These are phyloP conservation scores for Neurospora sp. DNA, from an alignment of 495 filamentous ascomycete species.

Conservation along the genomic window DNA sequence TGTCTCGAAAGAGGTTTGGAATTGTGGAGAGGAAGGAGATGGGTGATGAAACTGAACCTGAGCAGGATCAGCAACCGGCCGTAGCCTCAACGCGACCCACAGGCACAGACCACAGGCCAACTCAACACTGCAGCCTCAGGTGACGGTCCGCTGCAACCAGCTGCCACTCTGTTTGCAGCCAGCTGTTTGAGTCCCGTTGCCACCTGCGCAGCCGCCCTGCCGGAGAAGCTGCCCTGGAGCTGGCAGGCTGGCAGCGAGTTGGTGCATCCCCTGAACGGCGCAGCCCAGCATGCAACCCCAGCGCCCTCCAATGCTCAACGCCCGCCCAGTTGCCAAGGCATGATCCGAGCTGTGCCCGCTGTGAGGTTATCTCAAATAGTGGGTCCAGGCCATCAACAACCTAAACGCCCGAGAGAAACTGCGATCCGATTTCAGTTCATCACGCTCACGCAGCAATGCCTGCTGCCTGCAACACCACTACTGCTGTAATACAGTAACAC, in stretches of 20 bases:
- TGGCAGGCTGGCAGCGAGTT: not conserved
- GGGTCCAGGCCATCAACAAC: not conserved
- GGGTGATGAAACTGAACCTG: slow-evolving; percentile 20
- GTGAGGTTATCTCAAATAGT: not conserved
- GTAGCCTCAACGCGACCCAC: slow-evolving; percentile 11
- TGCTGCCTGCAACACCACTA: not conserved
- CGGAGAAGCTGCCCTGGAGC: not conserved
- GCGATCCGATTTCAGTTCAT: not conserved
- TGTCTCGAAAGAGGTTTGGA: slow-evolving; percentile 22
- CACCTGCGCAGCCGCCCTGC: not conserved
- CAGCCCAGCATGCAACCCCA: not conserved
- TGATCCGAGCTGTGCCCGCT: not conserved
- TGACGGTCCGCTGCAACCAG: not conserved
- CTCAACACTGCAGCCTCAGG: not conserved
- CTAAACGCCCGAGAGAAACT: not conserved
- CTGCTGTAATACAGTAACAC: not conserved
- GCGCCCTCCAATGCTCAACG: not conserved
- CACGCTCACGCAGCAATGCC: not conserved
- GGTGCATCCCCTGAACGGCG: not conserved
- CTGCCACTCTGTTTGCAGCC: rapidly evolving
- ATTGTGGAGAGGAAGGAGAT: slow-evolving; percentile 15
- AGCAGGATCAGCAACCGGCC: slow-evolving; percentile 9
- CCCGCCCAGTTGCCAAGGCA: not conserved
- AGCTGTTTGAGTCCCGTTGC: not conserved
- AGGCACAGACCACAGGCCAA: not conserved